Conservation (phyloP, 805 yeast genomes). For the Nakazawaea holstii region DNA sequence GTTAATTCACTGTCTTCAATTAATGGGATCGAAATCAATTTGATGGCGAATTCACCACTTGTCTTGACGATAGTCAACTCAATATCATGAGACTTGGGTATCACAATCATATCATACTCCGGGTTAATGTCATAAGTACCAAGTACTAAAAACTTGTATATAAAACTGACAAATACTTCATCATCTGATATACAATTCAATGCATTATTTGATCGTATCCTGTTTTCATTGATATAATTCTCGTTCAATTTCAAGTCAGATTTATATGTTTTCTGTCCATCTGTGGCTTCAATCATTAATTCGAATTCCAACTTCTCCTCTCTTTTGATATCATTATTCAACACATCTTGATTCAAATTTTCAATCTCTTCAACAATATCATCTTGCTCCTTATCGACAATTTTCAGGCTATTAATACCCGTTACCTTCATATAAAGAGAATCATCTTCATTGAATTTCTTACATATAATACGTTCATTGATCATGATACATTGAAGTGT, state of each 20-base stretch:
- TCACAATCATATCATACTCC: background rate
- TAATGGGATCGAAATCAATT: background rate
- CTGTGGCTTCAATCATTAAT: slow-evolving; percentile 2
- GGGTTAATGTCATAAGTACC: background rate
- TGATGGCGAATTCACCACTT: slow-evolving; percentile 2
- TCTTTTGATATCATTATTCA: background rate
- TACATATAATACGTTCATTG: too few relatives aligned
- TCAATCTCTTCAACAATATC: background rate
- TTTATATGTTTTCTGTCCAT: background rate
- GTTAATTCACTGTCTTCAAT: background rate
- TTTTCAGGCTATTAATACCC: background rate
- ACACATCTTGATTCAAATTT: background rate
- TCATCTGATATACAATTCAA: background rate
- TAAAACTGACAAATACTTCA: background rate
- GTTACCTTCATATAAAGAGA: background rate
- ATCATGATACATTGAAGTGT: background rate
- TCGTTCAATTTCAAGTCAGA: background rate
- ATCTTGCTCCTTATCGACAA: background rate
- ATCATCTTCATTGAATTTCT: background rate
- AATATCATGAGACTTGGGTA: background rate
- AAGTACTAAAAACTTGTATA: background rate
- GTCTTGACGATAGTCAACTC: background rate
- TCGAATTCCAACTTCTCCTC: background rate
- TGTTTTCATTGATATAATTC: background rate
- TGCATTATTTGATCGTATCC: background rate